phyloP scores from a whole-genome alignment of 768 basidiomycete genomes.

The Fomitopsis serialis region DNA sequence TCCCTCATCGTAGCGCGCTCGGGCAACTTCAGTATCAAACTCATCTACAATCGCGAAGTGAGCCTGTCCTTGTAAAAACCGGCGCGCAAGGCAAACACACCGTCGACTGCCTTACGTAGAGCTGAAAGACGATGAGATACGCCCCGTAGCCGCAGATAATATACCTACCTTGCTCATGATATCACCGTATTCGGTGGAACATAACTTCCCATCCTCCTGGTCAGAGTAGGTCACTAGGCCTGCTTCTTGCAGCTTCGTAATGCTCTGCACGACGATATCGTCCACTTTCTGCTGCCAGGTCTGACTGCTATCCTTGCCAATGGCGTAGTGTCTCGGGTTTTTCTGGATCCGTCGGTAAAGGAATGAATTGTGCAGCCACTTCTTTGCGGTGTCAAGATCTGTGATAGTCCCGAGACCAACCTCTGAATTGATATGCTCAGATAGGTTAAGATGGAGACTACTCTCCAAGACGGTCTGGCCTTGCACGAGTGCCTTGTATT shows the following conservation, averaged over 20 bases:
- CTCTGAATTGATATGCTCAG: constrained; percentile 93
- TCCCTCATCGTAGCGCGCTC: constrained; percentile 53
- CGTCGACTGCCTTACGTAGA: constrained; percentile 69
- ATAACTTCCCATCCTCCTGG: constrained; percentile 34
- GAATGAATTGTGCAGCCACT: constrained; percentile 84
- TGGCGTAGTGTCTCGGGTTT: constrained; percentile 75
- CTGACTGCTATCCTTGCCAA: constrained; percentile 49
- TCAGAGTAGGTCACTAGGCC: constrained; percentile 49
- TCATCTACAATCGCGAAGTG: constrained; percentile 46
- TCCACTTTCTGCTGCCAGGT: constrained; percentile 71
- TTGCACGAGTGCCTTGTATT: constrained; percentile 65
- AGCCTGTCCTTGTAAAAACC: background rate
- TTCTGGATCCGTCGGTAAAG: constrained; percentile 79
- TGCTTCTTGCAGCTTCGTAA: constrained; percentile 53
- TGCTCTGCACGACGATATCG: constrained; percentile 65
- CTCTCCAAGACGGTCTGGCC: constrained; percentile 82
- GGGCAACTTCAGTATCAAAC: constrained; percentile 53
- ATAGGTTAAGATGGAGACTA: constrained; percentile 72
- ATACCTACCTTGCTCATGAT: constrained; percentile 76
- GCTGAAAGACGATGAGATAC: constrained; percentile 33
- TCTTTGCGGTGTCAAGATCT: constrained; percentile 59
- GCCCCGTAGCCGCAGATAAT: background rate
- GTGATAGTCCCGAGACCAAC: constrained; percentile 84
- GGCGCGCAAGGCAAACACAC: constrained; percentile 29
- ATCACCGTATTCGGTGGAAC: constrained; percentile 73